Base-by-base conservation (phyloP, 768 basidiomycete species). In the Termitomyces bulborhizus region DNA sequence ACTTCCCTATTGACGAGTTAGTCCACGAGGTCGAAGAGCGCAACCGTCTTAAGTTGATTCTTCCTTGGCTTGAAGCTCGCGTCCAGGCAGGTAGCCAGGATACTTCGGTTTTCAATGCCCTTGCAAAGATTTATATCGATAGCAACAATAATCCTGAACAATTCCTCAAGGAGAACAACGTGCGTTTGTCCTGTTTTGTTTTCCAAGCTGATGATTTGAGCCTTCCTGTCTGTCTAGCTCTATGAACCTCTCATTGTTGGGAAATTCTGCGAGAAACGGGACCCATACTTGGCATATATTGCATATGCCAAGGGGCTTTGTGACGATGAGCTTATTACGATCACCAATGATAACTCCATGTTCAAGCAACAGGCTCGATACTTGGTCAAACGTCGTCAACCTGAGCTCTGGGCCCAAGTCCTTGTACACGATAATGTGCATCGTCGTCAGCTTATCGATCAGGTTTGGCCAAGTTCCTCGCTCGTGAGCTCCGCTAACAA, bases 281-380 rank as follows among this genome's bases (percentile, higher is more conserved):
- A 99, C 68, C 97, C 97, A 1, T 98, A 97, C 74, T 78, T 99
- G 56, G 97, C 97, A 24, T 99, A 96, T 74, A 98, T 99, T 63
- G 97, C 97, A 0, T 99, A 98, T 66, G 97, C 97, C 37, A 98
- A 98, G 69, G 97, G 97, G 55, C 89, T 98, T 71, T 99, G 97
- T 67, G 97, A 99, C 61, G 93, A 98, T 5, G 97, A 99, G 71
- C 82, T 99, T 57, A 95, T 99, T 66, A 70, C 84, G 21, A 96
- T 99, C 69, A 98, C 97, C 46, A 98, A 98, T 67, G 95, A 96
- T 61, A 99, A 99, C 76, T 87, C 94, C 12, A 99, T 99, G 97
- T 99, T 95, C 82, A 99, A 98, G 73, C 96, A 99, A 65, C 97
- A 98, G 71, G 92, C 97, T 51, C 88, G 97, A 29, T 99, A 99